Percentiles rank a stretch among this genome's conserved stretches.
phyloP scores from a whole-genome alignment of 2,329 filamentous ascomycete species.

The Mycocentrospora acerina region DNA sequence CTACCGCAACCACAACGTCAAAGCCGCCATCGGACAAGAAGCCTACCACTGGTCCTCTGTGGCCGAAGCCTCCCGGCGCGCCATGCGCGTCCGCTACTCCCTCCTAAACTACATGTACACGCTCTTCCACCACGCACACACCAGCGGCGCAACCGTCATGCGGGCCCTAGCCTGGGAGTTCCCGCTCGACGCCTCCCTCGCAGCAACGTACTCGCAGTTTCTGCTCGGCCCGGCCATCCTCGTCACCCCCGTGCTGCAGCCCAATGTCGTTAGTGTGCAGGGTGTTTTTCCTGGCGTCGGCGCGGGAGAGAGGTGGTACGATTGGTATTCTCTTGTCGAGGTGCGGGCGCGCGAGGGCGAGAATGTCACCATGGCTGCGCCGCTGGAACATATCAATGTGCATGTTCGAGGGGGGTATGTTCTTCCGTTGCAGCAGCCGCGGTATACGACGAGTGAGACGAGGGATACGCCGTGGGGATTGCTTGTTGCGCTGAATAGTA shows the following conservation, averaged over 20 bases:
- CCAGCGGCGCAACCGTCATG: slow-evolving; percentile 68
- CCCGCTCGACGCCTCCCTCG: slow-evolving; percentile 65
- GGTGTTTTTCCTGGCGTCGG: slow-evolving; percentile 68
- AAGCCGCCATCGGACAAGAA: slow-evolving; percentile 63
- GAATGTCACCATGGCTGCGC: slow-evolving; percentile 61
- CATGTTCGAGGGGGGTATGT: slow-evolving; percentile 66
- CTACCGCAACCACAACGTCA: slow-evolving; percentile 71
- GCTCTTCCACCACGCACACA: slow-evolving; percentile 64
- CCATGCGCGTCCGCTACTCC: slow-evolving; percentile 67
- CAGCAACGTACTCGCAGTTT: slow-evolving; percentile 65
- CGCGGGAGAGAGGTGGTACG: slow-evolving; percentile 66
- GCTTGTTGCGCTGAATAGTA: slow-evolving; percentile 58
- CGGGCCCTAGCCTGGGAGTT: slow-evolving; percentile 72
- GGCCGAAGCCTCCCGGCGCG: slow-evolving; percentile 59
- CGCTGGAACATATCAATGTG: slow-evolving; percentile 68
- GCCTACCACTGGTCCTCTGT: slow-evolving; percentile 69
- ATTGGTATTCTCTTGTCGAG: slow-evolving; percentile 68
- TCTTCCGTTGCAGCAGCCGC: slow-evolving; percentile 35
- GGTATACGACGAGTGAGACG: slow-evolving; percentile 9
- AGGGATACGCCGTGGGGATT: slow-evolving; percentile 7
- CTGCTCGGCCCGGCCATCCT: slow-evolving; percentile 65
- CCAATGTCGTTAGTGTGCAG: slow-evolving; percentile 59
- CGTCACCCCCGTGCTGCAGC: slow-evolving; percentile 65
- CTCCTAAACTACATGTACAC: slow-evolving; percentile 75
- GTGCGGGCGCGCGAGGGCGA: slow-evolving; percentile 52